Base-by-base conservation (phyloP, 106 monocot genomes). In the Phalaenopsis equestris region DNA sequence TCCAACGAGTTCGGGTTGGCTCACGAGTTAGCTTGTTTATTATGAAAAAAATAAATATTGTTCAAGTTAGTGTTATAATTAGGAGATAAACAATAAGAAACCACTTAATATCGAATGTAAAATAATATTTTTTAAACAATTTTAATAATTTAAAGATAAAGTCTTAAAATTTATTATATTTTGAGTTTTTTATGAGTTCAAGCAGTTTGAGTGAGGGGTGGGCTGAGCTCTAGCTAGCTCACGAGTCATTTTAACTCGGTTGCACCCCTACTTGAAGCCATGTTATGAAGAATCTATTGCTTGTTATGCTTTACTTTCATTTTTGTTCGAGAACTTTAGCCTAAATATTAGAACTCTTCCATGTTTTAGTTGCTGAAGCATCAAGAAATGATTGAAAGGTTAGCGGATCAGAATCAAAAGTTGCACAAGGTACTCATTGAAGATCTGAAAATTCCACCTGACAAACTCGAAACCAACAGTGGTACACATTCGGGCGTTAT, bases 371-470 rank as follows among this genome's bases (percentile, higher is more conserved):
- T 93, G n/a, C 64, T 93, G 42, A 90, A 87, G 61, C 90, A 93
- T 49, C 93, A 93, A 72, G 75, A 82, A 80, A 68, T 79, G 1
- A 93, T 93, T 75, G 90, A 93, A 61, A 86, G 85, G 80, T 65
- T 93, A 58, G 65, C 72, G 77, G 85, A 88, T 67, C 88, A 93
- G 83, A 93, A 93, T 78, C 75, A 82, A 78, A 90, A 87, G 80
- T 77, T 93, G 81, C 93, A 79, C 17, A 58, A 79, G 14, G 74
- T 93, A 77, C 90, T 93, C 9, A 75, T 87, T 17, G 93, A 93
- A 67, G 93, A 93, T 56, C 79, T 93, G 12, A 88, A 90, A 65
- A 76, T 93, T 86, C 55, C 86, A 38, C 83, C 86, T 41, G 76
- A 78, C 67, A 93, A 85, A 56, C 80, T 93, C n/a, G 68, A 79